phyloP scores from a whole-genome alignment of 805 yeast genomes.

The Ogataea siamensis region DNA sequence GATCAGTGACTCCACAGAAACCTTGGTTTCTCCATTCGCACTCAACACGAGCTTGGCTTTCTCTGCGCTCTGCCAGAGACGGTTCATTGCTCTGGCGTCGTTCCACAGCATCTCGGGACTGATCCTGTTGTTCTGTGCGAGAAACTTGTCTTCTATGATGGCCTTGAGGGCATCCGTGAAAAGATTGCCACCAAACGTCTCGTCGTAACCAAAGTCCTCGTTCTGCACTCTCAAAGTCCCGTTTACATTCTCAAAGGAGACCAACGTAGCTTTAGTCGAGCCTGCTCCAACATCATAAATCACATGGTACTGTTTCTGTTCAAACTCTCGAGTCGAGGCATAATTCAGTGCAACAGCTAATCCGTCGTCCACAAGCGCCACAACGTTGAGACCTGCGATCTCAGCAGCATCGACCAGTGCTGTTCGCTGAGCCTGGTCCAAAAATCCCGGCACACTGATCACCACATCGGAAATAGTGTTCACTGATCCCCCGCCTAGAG shows the following conservation, averaged over 20 bases:
- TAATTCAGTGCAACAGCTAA: constrained; percentile 86
- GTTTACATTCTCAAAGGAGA: constrained; percentile 51
- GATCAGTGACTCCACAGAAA: constrained; percentile 71
- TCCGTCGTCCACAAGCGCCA: constrained; percentile 83
- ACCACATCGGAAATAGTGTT: constrained; percentile 62
- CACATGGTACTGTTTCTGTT: constrained; percentile 56
- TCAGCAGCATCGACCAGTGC: constrained; percentile 72
- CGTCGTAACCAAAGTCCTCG: constrained; percentile 69
- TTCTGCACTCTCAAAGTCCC: constrained; percentile 51
- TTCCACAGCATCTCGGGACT: constrained; percentile 38
- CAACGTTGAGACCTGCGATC: constrained; percentile 62
- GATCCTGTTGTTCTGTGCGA: constrained; percentile 42
- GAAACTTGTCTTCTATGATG: constrained; percentile 58
- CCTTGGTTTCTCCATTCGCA: constrained; percentile 79
- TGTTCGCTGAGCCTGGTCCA: constrained; percentile 59
- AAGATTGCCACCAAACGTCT: constrained; percentile 69
- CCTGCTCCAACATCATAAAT: constrained; percentile 94
- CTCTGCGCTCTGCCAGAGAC: constrained; percentile 80
- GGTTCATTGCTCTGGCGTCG: constrained; percentile 52
- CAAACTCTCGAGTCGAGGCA: constrained; percentile 52
- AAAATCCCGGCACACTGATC: constrained; percentile 74
- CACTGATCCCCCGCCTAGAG: constrained; percentile 46
- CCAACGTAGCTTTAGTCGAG: constrained; percentile 82
- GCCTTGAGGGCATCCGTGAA: constrained; percentile 67
- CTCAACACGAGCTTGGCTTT: constrained; percentile 83